Evolutionary conservation across 169 alveolate species (phyloP), one percentile per base, ranked within the genome.

Genomic region (Plasmodium ovale): DNA sequence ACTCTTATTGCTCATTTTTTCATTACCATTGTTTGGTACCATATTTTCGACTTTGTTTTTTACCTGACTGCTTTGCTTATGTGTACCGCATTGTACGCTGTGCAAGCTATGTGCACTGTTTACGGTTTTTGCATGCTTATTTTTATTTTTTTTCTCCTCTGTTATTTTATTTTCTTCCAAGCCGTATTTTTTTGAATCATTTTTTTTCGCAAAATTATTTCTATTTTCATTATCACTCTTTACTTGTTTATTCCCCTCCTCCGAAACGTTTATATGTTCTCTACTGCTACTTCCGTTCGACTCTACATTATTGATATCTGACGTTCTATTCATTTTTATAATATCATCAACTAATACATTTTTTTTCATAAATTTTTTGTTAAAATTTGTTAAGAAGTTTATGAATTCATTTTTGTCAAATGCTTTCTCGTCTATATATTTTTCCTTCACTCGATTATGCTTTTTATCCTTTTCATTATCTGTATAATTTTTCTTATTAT

Each of bases 381-480:
- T 77, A 77, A 42, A 77, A 68, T 59, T 77, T 0, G 73, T 77
- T 29, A 77, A 54, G 56, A 77, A 77, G 60, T 62, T 60, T 10
- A 77, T 39, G 42, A 77, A 77, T 27, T 77, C 88, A 14, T 42
- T 62, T 47, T 77, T 77, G 47, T 77, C 88, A 39, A 77, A 77
- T 27, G 25, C 67, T 49, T 77, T 77, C 44, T 77, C 79, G 54
- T 51, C 47, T 19, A 77, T 60, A 19, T 54, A 60, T 53, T 67
- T 82, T 37, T 67, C 85, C 37, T 82, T 82, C 16, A 65, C 14
- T 16, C 47, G 58, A 59, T 12, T 53, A 27, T 35, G 31, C 42
- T 82, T 82, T 21, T 47, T 82, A 44, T 82, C 90, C 35, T 65
- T 82, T 59, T 82, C 90, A 82, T 82, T 53, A 67, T 82, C 90